A percentile compares a stretch with the other conserved stretches of the same genome.
phyloP scores from a whole-genome alignment of 2,329 filamentous ascomycete genomes.

The Fonsecaea pugnacius region DNA sequence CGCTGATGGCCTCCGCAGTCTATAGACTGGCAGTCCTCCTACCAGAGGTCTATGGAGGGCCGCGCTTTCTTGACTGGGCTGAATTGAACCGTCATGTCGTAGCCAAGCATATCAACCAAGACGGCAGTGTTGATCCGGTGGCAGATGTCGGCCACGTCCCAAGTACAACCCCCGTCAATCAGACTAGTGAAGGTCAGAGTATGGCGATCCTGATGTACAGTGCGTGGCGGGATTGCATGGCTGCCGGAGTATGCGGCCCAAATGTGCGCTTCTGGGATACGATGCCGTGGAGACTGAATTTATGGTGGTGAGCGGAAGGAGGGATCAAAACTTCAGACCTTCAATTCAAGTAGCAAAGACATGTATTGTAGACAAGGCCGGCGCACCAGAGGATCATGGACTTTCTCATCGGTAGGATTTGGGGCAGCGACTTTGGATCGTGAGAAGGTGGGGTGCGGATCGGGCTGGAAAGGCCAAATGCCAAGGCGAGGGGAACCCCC shows the following conservation, averaged over 20 bases:
- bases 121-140: conserved; percentile 24
- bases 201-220: conserved; percentile 32
- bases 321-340: not conserved
- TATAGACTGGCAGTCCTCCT: conserved; percentile 53
- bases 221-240: conserved; percentile 26
- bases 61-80: conserved; percentile 50
- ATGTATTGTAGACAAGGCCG: conserved; percentile 4
- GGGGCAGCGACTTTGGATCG: not conserved
- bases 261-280: not conserved
- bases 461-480: not conserved
- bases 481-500: conserved; percentile 8
- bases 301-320: not conserved
- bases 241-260: conserved; percentile 16
- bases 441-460: conserved; percentile 1
- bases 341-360: not conserved
- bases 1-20: conserved; percentile 50
- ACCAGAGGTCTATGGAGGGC: conserved; percentile 43
- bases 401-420: not conserved
- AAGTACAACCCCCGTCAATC: conserved; percentile 11
- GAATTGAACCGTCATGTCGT: conserved; percentile 47
- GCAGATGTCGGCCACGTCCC: conserved; percentile 30
- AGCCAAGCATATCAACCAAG: conserved; percentile 41
- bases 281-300: not conserved
- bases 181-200: conserved; percentile 34
- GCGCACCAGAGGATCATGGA: not conserved